phyloP scores from a whole-genome alignment of 208 protist genomes.

The Phytomonas sp. region DNA sequence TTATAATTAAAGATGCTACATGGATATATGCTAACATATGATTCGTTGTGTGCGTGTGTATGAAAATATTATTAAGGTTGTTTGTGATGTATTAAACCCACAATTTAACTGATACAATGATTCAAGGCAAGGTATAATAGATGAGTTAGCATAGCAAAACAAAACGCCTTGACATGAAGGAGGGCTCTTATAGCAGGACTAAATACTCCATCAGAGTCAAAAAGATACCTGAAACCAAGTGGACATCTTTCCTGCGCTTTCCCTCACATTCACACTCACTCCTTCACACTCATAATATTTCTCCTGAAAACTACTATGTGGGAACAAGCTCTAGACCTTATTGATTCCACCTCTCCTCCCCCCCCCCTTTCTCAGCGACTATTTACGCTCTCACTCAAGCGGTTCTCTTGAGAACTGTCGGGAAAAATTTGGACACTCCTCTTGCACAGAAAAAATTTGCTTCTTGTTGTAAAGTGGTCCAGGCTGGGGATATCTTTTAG shows the following conservation, averaged over 20 bases:
- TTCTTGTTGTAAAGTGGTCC: background rate
- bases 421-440: background rate
- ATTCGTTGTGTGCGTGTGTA: background rate
- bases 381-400: background rate
- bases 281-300: background rate
- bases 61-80: constrained; percentile 2
- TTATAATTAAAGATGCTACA: background rate
- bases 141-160: too few relatives aligned
- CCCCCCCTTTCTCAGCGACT: background rate
- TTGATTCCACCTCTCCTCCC: background rate
- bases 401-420: background rate
- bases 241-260: background rate
- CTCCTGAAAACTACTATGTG: background rate
- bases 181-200: too few relatives aligned
- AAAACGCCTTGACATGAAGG: too few relatives aligned
- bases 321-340: background rate
- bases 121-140: background rate
- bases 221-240: background rate
- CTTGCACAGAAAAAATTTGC: background rate
- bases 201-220: background rate
- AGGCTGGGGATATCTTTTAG: background rate
- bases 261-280: background rate
- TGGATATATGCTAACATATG: background rate
- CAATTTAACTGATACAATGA: background rate
- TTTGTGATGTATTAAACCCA: background rate